These are phyloP conservation scores for Sporothrix euskadiensis DNA, from an alignment of 2,329 filamentous ascomycete species.

Conservation along the genomic window DNA sequence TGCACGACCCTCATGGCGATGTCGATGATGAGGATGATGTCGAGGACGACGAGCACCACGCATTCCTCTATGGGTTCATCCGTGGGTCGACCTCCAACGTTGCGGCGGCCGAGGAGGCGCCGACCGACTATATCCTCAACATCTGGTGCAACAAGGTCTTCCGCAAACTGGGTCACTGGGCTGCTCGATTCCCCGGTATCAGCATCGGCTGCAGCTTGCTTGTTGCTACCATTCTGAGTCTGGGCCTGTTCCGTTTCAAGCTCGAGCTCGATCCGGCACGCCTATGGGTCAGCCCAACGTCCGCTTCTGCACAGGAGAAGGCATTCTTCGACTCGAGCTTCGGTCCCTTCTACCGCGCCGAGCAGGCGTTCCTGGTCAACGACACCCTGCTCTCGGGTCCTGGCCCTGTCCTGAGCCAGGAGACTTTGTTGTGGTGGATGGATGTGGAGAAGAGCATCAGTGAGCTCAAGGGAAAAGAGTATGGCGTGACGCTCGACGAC, in stretches of 20 bases:
- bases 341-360: constrained; percentile 90
- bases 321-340: constrained; percentile 90
- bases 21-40: constrained; percentile 77
- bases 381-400: constrained; percentile 66
- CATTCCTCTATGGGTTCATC: constrained; percentile 27
- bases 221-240: constrained; percentile 73
- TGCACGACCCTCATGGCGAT: constrained; percentile 76
- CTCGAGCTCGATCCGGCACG: constrained; percentile 87
- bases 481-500: constrained; percentile 71
- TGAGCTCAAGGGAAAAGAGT: constrained; percentile 67
- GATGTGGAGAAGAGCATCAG: constrained; percentile 78
- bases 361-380: constrained; percentile 93
- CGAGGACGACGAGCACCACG: constrained; percentile 66
- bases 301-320: constrained; percentile 88
- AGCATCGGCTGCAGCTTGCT: constrained; percentile 78
- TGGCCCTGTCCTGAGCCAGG: constrained; percentile 80
- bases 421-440: constrained; percentile 92
- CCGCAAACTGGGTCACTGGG: constrained; percentile 73
- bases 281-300: constrained; percentile 95
- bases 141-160: constrained; percentile 79
- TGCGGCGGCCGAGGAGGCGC: constrained; percentile 47
- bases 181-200: constrained; percentile 78
- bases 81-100: neutral
- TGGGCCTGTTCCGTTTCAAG: constrained; percentile 87
- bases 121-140: constrained; percentile 79